Evolutionary conservation across 2,329 filamentous ascomycete genomes (phyloP), one percentile per base, ranked within the genome.

Genomic region (Rachicladosporium sp.): DNA sequence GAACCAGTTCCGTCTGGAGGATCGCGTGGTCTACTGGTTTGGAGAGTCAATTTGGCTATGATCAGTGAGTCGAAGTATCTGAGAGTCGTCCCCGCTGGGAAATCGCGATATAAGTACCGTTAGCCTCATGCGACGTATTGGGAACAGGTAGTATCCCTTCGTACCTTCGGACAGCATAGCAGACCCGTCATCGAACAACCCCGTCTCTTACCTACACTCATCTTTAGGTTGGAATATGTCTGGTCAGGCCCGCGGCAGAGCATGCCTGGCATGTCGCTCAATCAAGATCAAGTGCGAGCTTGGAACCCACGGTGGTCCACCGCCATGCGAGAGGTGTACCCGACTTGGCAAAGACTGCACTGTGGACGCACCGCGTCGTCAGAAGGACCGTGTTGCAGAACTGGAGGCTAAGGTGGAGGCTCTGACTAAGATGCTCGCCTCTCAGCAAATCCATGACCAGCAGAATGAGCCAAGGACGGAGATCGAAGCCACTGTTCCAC

Each of bases 251-350:
- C 46, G 51, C 19, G 41, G 42, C n/a, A 40, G 51, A 30, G 51
- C 50, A 4, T 53, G 51, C 30, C 42, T 47, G 21, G 39, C 38
- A n/a, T 53, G 51, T 35, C 49, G 50, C 31, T 40, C 39, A 10
- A 46, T 52, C 33, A 54, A 55, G 36, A 53, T 53, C 45, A 54
- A 53, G 38, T 55, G 52, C 35, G 44, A 50, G 33, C 43, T 54
- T 8, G 48, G 46, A 8, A 42, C 43, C 5, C 32, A 39, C n/a
- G 42, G 40, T 7, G 43, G 37, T 4, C 31, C 45, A 11, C 51
- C 48, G 19, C 53, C 52, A 1, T 57, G 55, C 31, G 47, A 53
- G 30, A 40, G 54, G 38, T 57, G 54, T 36, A 35, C 43, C 2
- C 49, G 54, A 7, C 46, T 54, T 10, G 42, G 44, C 30, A 52